phyloP scores from a whole-genome alignment of 176 grass and related monocot genomes.

The Calamus simplicifolius region DNA sequence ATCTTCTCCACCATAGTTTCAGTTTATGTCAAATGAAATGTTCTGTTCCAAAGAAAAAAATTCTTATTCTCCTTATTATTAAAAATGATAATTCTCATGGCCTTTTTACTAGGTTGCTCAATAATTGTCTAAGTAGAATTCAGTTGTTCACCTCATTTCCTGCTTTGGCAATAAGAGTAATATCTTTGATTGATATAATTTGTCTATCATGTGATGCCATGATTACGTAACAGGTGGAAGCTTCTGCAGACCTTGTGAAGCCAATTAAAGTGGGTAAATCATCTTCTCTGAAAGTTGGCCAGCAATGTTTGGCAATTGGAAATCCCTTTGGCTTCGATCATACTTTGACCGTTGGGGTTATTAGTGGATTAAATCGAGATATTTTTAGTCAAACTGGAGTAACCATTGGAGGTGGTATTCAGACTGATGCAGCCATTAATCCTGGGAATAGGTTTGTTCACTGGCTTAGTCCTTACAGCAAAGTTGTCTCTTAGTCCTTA shows the following conservation, averaged over 20 bases:
- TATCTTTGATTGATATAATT: too few relatives aligned
- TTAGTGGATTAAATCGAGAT: conserved; percentile 93
- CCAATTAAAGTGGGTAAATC: conserved; percentile 73
- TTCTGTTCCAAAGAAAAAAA: too few relatives aligned
- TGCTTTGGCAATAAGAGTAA: too few relatives aligned
- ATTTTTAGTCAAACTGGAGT: conserved; percentile 92
- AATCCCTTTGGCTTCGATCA: conserved; percentile 99
- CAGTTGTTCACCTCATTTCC: too few relatives aligned
- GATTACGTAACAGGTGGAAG: conserved; percentile 58
- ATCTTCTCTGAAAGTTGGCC: conserved; percentile 80
- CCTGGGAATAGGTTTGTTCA: conserved; percentile 77
- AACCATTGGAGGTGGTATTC: conserved; percentile 89
- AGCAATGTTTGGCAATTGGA: conserved; percentile 95
- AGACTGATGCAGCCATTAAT: conserved; percentile 97
- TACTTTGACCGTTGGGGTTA: conserved; percentile 84
- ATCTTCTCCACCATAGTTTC: too few relatives aligned
- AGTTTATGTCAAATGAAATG: too few relatives aligned
- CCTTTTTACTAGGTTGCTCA: too few relatives aligned
- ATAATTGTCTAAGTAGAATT: too few relatives aligned
- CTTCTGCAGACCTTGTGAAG: conserved; percentile 67
- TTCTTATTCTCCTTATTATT: too few relatives aligned
- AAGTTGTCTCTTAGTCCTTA: too few relatives aligned
- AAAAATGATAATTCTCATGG: too few relatives aligned
- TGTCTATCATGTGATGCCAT: neutral
- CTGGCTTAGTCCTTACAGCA: too few relatives aligned